A percentile compares a stretch with the other conserved stretches of the same genome.
Evolutionary conservation across 2,329 filamentous ascomycete species (phyloP).

Genomic region (Bertia moriformis): DNA sequence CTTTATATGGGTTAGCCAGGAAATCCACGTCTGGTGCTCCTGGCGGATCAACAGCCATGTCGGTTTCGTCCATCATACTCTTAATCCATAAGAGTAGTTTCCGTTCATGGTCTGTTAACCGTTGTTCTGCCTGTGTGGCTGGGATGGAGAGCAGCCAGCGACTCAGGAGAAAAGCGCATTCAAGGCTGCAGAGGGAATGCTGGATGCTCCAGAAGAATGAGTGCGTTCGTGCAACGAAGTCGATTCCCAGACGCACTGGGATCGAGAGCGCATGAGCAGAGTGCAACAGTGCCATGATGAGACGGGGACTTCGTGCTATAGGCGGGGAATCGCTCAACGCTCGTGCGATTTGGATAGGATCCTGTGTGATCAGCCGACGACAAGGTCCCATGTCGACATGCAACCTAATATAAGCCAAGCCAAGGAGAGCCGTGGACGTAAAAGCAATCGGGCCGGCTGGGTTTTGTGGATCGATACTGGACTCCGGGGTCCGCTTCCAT

Average conservation of each 20-base stretch:
- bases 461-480: slow-evolving; percentile 34
- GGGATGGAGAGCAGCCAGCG: slow-evolving; percentile 20
- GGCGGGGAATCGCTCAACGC: slow-evolving; percentile 25
- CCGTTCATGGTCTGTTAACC: slow-evolving; percentile 7
- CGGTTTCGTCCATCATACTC: slow-evolving; percentile 10
- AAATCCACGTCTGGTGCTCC: slow-evolving; percentile 4
- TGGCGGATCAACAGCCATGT: slow-evolving; percentile 4
- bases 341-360: slow-evolving; percentile 26
- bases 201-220: slow-evolving; percentile 39
- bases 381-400: slow-evolving; percentile 29
- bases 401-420: slow-evolving; percentile 28
- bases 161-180: slow-evolving; percentile 29
- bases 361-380: slow-evolving; percentile 27
- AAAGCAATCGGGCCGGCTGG: slow-evolving; percentile 35
- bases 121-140: slow-evolving; percentile 4
- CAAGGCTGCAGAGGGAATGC: slow-evolving; percentile 34
- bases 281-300: slow-evolving; percentile 33
- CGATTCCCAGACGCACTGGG: slow-evolving; percentile 33
- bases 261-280: slow-evolving; percentile 38
- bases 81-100: slow-evolving; percentile 8
- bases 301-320: slow-evolving; percentile 23
- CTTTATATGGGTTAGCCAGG: slow-evolving; percentile 6
- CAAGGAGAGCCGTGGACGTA: slow-evolving; percentile 29
- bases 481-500: slow-evolving; percentile 35
- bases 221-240: slow-evolving; percentile 34